These are phyloP conservation scores for Populus alba DNA, from an alignment of 345 rosid species.

Conservation along the genomic window DNA sequence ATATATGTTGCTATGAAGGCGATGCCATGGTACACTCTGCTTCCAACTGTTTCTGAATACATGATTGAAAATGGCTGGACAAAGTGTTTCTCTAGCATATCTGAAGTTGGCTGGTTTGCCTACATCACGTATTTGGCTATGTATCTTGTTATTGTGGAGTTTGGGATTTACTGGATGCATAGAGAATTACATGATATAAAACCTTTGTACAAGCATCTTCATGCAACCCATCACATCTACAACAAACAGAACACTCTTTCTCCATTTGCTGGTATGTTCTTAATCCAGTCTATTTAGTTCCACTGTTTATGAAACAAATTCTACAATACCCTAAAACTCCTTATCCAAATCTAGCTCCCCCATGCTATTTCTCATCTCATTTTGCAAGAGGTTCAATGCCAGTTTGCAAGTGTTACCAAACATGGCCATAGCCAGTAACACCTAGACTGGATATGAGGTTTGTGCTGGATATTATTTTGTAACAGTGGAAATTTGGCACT, in stretches of 20 bases:
- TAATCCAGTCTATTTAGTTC: background rate
- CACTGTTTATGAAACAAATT: background rate
- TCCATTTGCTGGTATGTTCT: conserved; percentile 83
- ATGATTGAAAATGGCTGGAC: conserved; percentile 96
- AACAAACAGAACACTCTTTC: conserved; percentile 97
- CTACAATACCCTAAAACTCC: background rate
- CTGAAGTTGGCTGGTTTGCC: conserved; percentile 61
- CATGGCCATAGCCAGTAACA: background rate
- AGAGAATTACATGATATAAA: conserved; percentile 92
- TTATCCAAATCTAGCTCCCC: background rate
- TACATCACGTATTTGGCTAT: conserved; percentile 42
- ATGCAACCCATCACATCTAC: conserved; percentile 91
- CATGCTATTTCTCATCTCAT: background rate
- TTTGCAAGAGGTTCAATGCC: background rate
- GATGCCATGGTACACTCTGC: conserved; percentile 82
- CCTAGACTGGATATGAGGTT: background rate
- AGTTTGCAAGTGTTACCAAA: background rate
- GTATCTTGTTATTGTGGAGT: conserved; percentile 75
- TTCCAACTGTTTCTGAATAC: conserved; percentile 78
- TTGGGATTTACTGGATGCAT: conserved; percentile 96
- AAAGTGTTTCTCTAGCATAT: conserved; percentile 53
- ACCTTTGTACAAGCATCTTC: conserved; percentile 83
- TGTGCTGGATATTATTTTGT: background rate
- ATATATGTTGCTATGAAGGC: conserved; percentile 93
- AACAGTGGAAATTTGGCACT: background rate